These are phyloP conservation scores for Auricularia heimuer DNA, from an alignment of 768 basidiomycete species.

Conservation along the genomic window DNA sequence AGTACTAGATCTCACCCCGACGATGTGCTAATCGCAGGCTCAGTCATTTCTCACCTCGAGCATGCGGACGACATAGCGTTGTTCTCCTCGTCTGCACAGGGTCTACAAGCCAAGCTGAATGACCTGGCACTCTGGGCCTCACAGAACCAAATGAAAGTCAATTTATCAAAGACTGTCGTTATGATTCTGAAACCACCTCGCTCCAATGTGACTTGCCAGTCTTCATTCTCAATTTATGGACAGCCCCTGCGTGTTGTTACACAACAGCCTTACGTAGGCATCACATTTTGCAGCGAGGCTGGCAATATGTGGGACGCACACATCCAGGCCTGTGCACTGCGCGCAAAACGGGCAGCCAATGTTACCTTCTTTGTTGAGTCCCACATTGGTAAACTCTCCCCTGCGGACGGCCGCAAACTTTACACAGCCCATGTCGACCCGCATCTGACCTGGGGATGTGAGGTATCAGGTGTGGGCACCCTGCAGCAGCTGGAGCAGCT, in stretches of 20 bases:
- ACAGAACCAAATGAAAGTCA: no score
- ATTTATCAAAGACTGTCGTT: no score
- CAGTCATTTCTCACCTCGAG: no score
- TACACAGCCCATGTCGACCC: constrained; percentile 17
- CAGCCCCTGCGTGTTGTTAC: background rate
- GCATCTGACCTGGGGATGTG: constrained; percentile 17
- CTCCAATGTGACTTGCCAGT: no score
- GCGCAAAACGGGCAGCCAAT: background rate
- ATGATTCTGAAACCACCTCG: no score
- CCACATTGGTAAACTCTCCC: background rate
- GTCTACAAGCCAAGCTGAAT: no score
- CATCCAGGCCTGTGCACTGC: background rate
- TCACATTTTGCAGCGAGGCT: constrained; percentile 2
- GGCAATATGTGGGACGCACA: constrained; percentile 3
- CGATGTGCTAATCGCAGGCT: constrained; percentile 10
- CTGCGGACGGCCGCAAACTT: constrained; percentile 11
- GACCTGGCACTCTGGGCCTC: no score
- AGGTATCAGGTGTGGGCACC: constrained; percentile 12
- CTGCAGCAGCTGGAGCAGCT: constrained; percentile 10
- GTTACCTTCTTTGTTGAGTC: background rate
- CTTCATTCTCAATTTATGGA: no score
- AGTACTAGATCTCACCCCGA: constrained; percentile 1
- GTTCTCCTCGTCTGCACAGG: no score
- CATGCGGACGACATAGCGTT: no score
- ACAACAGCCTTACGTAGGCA: constrained; percentile 7